Evolutionary conservation across 306 rosid genomes (phyloP).

Genomic region (Alnus rubra): DNA sequence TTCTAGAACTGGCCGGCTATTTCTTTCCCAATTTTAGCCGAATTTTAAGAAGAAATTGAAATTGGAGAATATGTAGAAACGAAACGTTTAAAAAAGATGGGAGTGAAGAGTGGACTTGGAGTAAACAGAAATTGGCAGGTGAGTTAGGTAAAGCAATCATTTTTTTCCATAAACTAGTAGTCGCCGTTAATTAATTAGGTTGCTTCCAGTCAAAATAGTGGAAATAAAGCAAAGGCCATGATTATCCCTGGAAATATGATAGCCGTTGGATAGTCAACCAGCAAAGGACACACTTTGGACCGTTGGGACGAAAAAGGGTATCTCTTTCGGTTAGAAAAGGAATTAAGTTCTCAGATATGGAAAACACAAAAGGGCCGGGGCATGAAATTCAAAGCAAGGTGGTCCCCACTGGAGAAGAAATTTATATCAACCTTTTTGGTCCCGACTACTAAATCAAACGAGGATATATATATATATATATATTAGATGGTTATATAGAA

Average conservation of each 20-base stretch:
- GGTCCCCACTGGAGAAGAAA: conserved; percentile 34
- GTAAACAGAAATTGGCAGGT: conserved; percentile 17
- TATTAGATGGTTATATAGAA: too few species aligned
- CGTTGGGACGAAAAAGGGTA: conserved; percentile 31
- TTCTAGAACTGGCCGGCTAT: too few species aligned
- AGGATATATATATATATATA: too few species aligned
- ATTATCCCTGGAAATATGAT: conserved; percentile 9
- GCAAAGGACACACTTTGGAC: conserved; percentile 29
- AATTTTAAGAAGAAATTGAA: too few species aligned
- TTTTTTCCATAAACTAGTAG: conserved; percentile 12
- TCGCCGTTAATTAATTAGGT: conserved; percentile 25
- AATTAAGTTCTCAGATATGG: conserved; percentile 3
- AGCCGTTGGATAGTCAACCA: conserved; percentile 43
- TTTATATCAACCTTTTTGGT: conserved; percentile 13
- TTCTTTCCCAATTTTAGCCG: too few species aligned
- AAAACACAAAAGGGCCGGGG: not conserved
- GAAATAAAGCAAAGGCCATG: conserved; percentile 17
- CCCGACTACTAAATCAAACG: not conserved
- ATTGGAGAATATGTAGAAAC: too few species aligned
- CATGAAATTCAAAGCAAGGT: conserved; percentile 36
- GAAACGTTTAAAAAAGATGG: too few species aligned
- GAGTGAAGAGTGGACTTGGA: not conserved
- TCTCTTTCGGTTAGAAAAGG: conserved; percentile 39
- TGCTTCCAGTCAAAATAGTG: conserved; percentile 29
- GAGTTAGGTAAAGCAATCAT: conserved; percentile 41